These are phyloP conservation scores for Chaetomium sp. DNA, from an alignment of 2,329 filamentous ascomycete species.

Conservation along the genomic window DNA sequence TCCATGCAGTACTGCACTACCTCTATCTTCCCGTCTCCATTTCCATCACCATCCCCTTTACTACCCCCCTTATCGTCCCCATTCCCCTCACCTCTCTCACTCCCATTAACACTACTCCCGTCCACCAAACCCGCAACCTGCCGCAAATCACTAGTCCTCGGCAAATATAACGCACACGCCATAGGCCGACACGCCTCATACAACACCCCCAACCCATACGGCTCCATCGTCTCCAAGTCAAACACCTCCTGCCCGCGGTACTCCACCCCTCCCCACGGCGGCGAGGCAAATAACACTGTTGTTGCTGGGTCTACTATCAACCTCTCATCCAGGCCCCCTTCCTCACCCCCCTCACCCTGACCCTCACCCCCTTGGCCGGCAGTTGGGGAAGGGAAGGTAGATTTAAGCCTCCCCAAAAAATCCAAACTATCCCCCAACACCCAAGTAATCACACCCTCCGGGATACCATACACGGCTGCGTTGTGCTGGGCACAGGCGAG, in stretches of 20 bases:
- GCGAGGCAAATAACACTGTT: conserved; percentile 50
- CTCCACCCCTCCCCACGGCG: conserved; percentile 54
- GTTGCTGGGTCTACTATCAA: conserved; percentile 36
- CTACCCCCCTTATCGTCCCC: too few species aligned
- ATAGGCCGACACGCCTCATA: conserved; percentile 54
- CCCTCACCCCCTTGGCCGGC: conserved; percentile 1
- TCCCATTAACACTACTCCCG: conserved; percentile 33
- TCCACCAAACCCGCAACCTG: conserved; percentile 61
- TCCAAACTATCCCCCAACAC: conserved; percentile 82
- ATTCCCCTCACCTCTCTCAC: too few species aligned
- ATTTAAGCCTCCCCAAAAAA: conserved; percentile 29
- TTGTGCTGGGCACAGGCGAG: conserved; percentile 91
- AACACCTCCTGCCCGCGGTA: conserved; percentile 63
- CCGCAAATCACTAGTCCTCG: conserved; percentile 73
- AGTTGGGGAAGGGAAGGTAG: conserved; percentile 36
- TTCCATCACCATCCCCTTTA: too few species aligned
- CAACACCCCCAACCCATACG: conserved; percentile 65
- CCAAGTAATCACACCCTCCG: conserved; percentile 66
- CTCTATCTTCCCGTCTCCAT: conserved; percentile 47
- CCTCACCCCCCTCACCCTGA: background rate
- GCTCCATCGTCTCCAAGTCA: conserved; percentile 78
- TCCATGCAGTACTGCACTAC: conserved; percentile 88
- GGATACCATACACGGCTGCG: conserved; percentile 75
- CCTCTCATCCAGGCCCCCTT: conserved; percentile 29
- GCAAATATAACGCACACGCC: conserved; percentile 71